Evolutionary conservation across 768 basidiomycete species (phyloP), one percentile per base, ranked within the genome.

Genomic region (Suillus brevipes): DNA sequence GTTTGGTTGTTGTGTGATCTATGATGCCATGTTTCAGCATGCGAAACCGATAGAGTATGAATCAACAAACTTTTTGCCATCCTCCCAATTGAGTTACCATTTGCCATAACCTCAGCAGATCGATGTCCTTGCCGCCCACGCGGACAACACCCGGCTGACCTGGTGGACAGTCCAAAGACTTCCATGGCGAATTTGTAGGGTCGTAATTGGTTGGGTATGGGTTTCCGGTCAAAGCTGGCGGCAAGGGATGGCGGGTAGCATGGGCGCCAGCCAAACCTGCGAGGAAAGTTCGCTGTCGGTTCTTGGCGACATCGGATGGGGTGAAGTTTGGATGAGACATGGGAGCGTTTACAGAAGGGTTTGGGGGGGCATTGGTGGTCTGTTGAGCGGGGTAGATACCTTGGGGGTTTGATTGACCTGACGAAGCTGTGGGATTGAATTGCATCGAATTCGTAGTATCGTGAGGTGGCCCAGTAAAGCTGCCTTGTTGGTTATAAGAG

Each of bases 41-140:
- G 60, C 38, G 60, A 60, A 52, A 66, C 65, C 65, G 31, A 66
- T 68, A 63, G 60, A 65, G 56, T 31, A 61, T 60, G 55, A 64
- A 70, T 50, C 23, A 61, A 79, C 84, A 71, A 78, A 92, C 92
- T 71, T 82, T 85, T 66, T 77, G 74, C 20, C 80, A 79, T 36
- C 92, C 92, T 31, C 93, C 92, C 42, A 77, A 69, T 67, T 86
- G 82, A 64, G 78, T 78, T 53, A 91, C 88, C 49, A 85, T 66
- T 14, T 80, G 81, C 87, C 89, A 94, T 12, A 94, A 77, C 71
- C 83, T 89, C 75, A 89, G 88, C n/a, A 94, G 74, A 72, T 91
- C 89, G 53, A 94, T 77, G 69, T 93, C 91, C 73, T 84, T 89
- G 20, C 89, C 90, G 3, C 87, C 89, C 23, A 94, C 71, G 57